Evolutionary conservation across 768 basidiomycete genomes (phyloP), one percentile per base, ranked within the genome.

Genomic region (Mycena haematopus): DNA sequence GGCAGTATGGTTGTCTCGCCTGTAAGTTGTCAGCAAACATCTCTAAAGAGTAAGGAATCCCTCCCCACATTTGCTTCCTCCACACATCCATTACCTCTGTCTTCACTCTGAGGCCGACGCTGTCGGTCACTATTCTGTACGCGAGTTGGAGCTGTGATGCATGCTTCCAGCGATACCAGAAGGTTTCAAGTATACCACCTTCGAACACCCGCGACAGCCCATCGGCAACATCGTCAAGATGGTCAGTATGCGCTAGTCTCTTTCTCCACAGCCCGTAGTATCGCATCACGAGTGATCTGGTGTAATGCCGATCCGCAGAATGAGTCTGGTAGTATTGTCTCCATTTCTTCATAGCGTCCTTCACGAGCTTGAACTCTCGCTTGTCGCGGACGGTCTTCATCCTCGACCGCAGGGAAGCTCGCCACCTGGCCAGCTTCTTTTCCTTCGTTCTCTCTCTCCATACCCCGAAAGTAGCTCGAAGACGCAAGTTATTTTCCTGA

Each of bases 291-390:
- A 90, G 62, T 49, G 75, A 78, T 65, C 77, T 74, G 21, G 76
- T 70, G 65, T 86, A 84, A 65, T 83, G 82, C 51, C 82, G 81
- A 49, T 81, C 80, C 15, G 87, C 82, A 1, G 85, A 70, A 50
- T 76, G 82, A 13, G 79, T 78, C n/a, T 77, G 79, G 64, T 86
- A 80, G 10, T 79, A 76, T 61, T 85, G 87, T 44, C 82, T 80
- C 92, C 92, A 93, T 68, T 82, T 82, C 44, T 72, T 77, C 87
- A 89, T 91, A 9, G 82, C 82, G 65, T 87, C 83, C 66, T 77
- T 83, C 68, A 79, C 72, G 47, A 91, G 70, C 67, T 82, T 81
- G 6, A 68, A 60, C 29, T 90, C 87, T 59, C 81, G 80, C 62
- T 77, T 85, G 62, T 84, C 84, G 65, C 84, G 84, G 35, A 90